Percentiles rank a stretch among this genome's conserved stretches.
These are phyloP conservation scores for Solanum hybrid DNA, from an alignment of 305 asterid species.

Conservation along the genomic window DNA sequence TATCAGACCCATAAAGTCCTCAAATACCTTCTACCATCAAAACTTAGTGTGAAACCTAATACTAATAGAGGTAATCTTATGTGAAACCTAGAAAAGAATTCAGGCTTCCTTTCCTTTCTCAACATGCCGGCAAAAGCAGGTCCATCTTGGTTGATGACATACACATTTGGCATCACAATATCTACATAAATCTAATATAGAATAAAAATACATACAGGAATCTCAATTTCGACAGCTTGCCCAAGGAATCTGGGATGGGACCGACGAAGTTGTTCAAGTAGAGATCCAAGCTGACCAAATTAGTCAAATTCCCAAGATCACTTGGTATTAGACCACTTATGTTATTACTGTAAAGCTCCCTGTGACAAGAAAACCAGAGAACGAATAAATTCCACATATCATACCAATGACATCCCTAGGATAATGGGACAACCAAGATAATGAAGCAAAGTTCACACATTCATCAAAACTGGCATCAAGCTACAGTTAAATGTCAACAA, in stretches of 20 bases:
- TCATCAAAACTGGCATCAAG: background rate
- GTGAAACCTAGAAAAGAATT: background rate
- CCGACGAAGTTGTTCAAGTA: constrained; percentile 79
- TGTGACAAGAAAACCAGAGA: constrained; percentile 14
- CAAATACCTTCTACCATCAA: background rate
- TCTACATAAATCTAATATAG: background rate
- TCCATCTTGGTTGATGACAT: background rate
- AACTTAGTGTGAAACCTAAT: background rate
- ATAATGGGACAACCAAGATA: background rate
- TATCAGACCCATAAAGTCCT: background rate
- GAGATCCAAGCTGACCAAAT: constrained; percentile 95
- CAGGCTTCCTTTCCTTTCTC: background rate
- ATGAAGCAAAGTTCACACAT: background rate
- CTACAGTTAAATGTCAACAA: background rate
- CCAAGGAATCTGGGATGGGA: constrained; percentile 79
- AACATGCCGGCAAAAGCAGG: background rate
- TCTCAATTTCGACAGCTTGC: constrained; percentile 72
- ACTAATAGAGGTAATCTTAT: background rate
- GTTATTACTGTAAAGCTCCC: constrained; percentile 93
- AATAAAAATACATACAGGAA: constrained; percentile 66
- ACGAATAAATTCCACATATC: background rate
- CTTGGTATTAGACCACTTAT: constrained; percentile 75
- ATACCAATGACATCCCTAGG: background rate
- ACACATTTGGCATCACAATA: background rate
- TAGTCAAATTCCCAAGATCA: constrained; percentile 88